These are phyloP conservation scores for Oehlia diaphana DNA, from an alignment of 192 early-diverging fungal species.

Conservation along the genomic window DNA sequence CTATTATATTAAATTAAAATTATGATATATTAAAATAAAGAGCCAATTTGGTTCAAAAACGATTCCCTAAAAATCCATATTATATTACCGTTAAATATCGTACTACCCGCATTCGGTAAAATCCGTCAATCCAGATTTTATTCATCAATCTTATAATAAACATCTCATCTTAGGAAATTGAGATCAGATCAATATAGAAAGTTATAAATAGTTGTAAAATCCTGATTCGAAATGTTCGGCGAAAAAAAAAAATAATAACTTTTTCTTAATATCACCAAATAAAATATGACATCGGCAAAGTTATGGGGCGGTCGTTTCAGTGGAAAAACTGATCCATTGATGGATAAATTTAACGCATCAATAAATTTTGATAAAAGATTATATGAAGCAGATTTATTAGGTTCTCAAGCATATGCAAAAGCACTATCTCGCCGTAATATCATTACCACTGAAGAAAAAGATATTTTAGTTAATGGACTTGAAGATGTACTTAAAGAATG, in stretches of 20 bases:
- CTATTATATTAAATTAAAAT: no score
- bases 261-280: neutral
- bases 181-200: no score
- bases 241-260: neutral
- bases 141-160: neutral
- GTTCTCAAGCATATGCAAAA: conserved; percentile 88
- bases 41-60: no score
- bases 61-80: no score
- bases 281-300: conserved; percentile 23
- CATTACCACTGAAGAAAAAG: conserved; percentile 74
- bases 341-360: conserved; percentile 96
- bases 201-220: no score
- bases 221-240: no score
- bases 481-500: conserved; percentile 79
- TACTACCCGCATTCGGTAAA: neutral
- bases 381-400: conserved; percentile 85
- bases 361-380: conserved; percentile 93
- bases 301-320: conserved; percentile 90
- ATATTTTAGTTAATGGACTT: conserved; percentile 74
- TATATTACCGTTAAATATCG: no score
- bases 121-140: neutral
- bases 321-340: conserved; percentile 90
- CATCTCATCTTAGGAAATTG: neutral
- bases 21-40: no score
- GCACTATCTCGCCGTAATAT: conserved; percentile 74